phyloP scores from a whole-genome alignment of 768 basidiomycete genomes.

The Scleroderma bovista region DNA sequence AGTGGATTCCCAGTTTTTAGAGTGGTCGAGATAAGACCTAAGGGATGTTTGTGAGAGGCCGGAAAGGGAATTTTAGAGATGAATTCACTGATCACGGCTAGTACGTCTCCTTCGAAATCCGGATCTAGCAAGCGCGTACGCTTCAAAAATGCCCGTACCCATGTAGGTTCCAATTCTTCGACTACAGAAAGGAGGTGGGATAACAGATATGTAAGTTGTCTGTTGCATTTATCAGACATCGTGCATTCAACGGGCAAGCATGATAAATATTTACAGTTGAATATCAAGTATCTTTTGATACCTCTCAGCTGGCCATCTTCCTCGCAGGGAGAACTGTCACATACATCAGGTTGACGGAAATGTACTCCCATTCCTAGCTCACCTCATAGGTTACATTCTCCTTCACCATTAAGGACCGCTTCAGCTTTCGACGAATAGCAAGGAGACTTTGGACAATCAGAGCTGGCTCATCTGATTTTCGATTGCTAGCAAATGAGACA shows the following conservation, averaged over 20 bases:
- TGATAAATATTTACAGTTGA: conserved; percentile 47
- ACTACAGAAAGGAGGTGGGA: conserved; percentile 72
- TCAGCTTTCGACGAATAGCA: conserved; percentile 70
- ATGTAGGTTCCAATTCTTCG: conserved; percentile 66
- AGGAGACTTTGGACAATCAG: conserved; percentile 61
- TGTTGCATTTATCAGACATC: conserved; percentile 19
- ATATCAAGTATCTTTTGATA: conserved; percentile 66
- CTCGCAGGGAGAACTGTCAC: conserved; percentile 64
- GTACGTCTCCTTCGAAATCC: conserved; percentile 78
- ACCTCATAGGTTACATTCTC: conserved; percentile 67
- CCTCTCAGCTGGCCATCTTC: conserved; percentile 74
- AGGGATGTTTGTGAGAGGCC: neutral
- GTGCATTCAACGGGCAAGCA: neutral
- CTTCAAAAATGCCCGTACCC: conserved; percentile 71
- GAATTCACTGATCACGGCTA: conserved; percentile 70
- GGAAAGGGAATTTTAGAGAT: neutral
- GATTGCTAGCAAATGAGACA: conserved; percentile 63
- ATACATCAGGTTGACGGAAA: neutral
- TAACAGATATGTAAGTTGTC: conserved; percentile 63
- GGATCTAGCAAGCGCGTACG: conserved; percentile 72
- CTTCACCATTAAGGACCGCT: conserved; percentile 49
- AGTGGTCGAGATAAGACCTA: conserved; percentile 73
- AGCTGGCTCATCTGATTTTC: conserved; percentile 42
- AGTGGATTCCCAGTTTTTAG: conserved; percentile 69
- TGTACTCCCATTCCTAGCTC: conserved; percentile 6